phyloP scores from a whole-genome alignment of 2,329 filamentous ascomycete genomes.

The Diaporthe sp. region DNA sequence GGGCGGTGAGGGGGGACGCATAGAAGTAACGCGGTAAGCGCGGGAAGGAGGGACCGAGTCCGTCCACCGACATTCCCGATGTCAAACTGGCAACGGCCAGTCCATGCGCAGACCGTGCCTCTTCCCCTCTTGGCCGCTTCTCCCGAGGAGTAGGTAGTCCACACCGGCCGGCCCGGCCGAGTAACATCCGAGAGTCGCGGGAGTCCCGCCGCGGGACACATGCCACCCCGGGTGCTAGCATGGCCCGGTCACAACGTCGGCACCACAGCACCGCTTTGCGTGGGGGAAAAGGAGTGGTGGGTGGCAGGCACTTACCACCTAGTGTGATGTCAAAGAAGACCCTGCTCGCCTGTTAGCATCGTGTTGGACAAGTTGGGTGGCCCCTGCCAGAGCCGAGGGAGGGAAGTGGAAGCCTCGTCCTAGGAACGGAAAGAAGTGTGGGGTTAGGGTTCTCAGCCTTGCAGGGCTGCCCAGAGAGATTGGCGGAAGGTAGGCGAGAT shows the following conservation, averaged over 20 bases:
- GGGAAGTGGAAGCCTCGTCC: neutral
- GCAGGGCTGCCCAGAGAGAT: neutral
- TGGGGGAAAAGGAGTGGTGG: no score
- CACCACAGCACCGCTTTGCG: neutral
- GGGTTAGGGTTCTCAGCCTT: constrained; percentile 37
- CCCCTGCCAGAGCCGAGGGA: neutral
- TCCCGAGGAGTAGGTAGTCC: neutral
- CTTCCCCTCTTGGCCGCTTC: neutral
- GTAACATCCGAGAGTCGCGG: neutral
- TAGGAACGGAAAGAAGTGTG: neutral
- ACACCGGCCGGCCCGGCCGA: neutral
- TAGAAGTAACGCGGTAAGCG: neutral
- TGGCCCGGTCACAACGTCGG: no score
- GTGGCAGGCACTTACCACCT: constrained; percentile 78
- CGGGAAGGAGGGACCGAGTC: neutral
- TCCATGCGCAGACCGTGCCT: neutral
- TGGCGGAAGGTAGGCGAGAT: neutral
- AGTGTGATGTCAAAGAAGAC: constrained; percentile 66
- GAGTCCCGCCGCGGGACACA: neutral
- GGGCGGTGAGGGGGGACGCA: neutral
- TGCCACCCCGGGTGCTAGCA: neutral
- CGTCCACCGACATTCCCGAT: neutral
- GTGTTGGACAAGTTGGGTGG: neutral
- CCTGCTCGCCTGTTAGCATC: constrained; percentile 50
- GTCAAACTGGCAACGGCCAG: neutral